Percentiles rank a stretch among this genome's conserved stretches.
phyloP scores from a whole-genome alignment of 1,139 yeast species.

The Candida tetrigidarum region DNA sequence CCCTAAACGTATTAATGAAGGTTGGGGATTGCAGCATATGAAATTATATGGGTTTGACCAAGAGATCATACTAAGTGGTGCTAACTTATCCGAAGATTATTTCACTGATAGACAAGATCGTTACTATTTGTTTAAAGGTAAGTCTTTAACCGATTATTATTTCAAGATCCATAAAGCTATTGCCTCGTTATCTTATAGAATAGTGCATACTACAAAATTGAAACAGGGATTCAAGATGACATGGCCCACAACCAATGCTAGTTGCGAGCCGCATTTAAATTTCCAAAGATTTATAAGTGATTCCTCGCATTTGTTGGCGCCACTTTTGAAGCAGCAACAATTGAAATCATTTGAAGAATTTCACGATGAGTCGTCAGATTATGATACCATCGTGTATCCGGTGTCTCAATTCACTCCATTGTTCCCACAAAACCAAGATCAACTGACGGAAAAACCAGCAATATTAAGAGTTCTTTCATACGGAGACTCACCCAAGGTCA shows the following conservation, averaged over 20 bases:
- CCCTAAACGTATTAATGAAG: constrained; percentile 89
- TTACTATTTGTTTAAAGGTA: constrained; percentile 71
- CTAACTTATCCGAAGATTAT: constrained; percentile 88
- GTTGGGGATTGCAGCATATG: constrained; percentile 96
- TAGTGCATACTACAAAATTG: constrained; percentile 41
- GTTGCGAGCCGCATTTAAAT: constrained; percentile 73
- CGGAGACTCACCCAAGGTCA: constrained; percentile 56
- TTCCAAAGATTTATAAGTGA: constrained; percentile 59
- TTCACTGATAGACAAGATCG: constrained; percentile 97
- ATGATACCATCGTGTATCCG: constrained; percentile 83
- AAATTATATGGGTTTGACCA: constrained; percentile 94
- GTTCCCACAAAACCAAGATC: constrained; percentile 55
- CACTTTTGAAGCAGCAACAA: constrained; percentile 54
- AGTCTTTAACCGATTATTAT: constrained; percentile 70
- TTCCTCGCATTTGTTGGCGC: constrained; percentile 59
- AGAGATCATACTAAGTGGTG: constrained; percentile 88
- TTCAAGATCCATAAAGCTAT: constrained; percentile 68
- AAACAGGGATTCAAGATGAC: constrained; percentile 57
- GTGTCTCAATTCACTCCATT: constrained; percentile 90
- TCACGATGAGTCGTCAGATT: constrained; percentile 24
- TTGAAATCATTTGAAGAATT: constrained; percentile 39
- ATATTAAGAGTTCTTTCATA: constrained; percentile 63
- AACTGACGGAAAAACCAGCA: constrained; percentile 81
- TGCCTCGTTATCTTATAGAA: constrained; percentile 68
- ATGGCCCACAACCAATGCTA: constrained; percentile 79